phyloP scores from a whole-genome alignment of 352 stramenopile species.

The Pythium oligandrum region DNA sequence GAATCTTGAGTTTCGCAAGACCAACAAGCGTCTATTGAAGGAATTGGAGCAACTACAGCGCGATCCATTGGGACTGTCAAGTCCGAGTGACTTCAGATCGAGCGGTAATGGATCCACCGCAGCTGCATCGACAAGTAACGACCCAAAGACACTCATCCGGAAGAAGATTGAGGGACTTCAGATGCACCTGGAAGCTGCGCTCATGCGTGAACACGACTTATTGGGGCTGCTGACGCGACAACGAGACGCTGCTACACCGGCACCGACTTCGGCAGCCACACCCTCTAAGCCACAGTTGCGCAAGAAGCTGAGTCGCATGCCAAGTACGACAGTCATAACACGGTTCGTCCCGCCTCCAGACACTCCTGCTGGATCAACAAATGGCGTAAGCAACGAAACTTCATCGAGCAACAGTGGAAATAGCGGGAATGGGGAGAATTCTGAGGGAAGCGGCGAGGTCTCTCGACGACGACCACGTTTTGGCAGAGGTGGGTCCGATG shows the following conservation, averaged over 20 bases:
- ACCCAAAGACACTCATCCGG: constrained; percentile 30
- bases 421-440: background rate
- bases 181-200: constrained; percentile 42
- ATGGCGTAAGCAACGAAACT: too few species aligned
- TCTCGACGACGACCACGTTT: too few species aligned
- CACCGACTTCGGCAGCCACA: background rate
- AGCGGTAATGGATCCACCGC: background rate
- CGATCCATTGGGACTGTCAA: constrained; percentile 17
- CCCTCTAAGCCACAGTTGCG: constrained; percentile 25
- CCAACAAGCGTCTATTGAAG: constrained; percentile 62
- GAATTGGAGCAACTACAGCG: constrained; percentile 50
- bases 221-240: constrained; percentile 26
- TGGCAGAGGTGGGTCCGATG: too few species aligned
- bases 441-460: background rate
- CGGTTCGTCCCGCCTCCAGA: constrained; percentile 21
- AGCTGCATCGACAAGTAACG: background rate
- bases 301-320: constrained; percentile 54
- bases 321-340: constrained; percentile 61
- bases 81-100: background rate
- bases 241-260: background rate
- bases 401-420: background rate
- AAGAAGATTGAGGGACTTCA: constrained; percentile 45
- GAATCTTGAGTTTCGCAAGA: constrained; percentile 63
- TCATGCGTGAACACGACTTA: constrained; percentile 74
- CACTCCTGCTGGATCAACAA: background rate